Base-by-base conservation (phyloP, 139 green algal genomes). In the Chara braunii region DNA sequence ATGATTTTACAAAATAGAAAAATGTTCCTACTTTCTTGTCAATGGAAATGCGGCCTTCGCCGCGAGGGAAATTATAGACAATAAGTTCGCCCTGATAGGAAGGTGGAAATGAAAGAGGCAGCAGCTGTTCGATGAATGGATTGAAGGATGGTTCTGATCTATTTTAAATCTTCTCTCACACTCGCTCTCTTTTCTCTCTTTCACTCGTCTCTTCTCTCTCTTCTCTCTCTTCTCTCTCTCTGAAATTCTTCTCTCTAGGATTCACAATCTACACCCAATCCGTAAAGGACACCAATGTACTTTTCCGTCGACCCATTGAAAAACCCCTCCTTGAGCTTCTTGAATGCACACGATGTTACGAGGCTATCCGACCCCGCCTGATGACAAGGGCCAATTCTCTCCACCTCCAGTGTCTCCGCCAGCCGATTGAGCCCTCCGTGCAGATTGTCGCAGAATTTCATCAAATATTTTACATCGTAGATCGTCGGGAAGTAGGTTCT, bases 391-490 rank as follows among this genome's bases (percentile, higher is more conserved):
- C 59, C 94, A 34, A 99, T 96, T 28, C 94, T 85, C 79, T 90
- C 82, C 31, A 96, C 89, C 22, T 95, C 84, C 50, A 99, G 78
- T 55, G 83, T 80, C 73, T 99, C 92, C 8, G 92, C 92, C 7
- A 99, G 76, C 80, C 94, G 94, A 68, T 94, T 96, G 8, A 99
- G 77, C 1, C 94, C 94, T 26, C 94, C 94, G 51, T 98, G 93
- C 64, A 99, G 77, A 73, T 90, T 94, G 72, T 94, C 84, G 31
- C 83, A 92, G 60, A 91, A 95, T 68, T 91, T 90, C 86, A 95
- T 96, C 3, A 98, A 64, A 74, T 96, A 96, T 74, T 99, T 99
- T 70, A 99, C 97, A 74, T 99, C 94, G 63, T 91, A 97, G 18
- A 98, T 70, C 32, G 73, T 87, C 26, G 94, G 94, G 69, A 99